A percentile compares a stretch with the other conserved stretches of the same genome.
These are phyloP conservation scores for Phaeodactylum tricornutum DNA, from an alignment of 108 stramenopile genomes.

Conservation along the genomic window DNA sequence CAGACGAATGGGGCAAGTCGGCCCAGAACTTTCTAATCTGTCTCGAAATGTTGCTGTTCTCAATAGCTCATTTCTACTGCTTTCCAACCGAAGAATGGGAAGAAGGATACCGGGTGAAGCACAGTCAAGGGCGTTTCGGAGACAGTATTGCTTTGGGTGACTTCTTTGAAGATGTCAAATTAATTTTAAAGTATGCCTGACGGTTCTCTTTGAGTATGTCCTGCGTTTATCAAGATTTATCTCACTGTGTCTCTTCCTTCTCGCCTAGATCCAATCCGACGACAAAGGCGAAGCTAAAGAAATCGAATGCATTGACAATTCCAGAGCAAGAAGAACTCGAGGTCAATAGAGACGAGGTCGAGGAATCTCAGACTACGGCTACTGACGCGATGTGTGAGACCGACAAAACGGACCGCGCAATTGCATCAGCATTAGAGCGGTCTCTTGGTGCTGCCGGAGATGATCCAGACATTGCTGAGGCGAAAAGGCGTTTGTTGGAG, in stretches of 20 bases:
- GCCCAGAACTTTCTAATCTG: conserved; percentile 91
- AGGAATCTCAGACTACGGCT: too few species aligned
- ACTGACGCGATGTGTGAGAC: too few species aligned
- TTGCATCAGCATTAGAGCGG: conserved; percentile 3
- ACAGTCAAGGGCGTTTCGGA: conserved; percentile 55
- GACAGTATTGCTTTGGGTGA: conserved; percentile 80
- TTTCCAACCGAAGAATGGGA: conserved; percentile 91
- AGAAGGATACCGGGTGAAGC: conserved; percentile 59
- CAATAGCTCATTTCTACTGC: conserved; percentile 87
- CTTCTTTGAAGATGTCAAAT: conserved; percentile 74
- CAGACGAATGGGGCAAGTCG: conserved; percentile 62
- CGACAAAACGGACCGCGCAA: background rate
- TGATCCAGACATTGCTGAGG: conserved; percentile 8
- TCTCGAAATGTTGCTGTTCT: conserved; percentile 87
- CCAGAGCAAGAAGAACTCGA: too few species aligned
- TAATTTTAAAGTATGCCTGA: conserved; percentile 15
- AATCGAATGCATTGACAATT: too few species aligned
- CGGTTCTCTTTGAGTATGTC: background rate
- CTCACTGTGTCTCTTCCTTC: too few species aligned
- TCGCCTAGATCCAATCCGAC: too few species aligned
- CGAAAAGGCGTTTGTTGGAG: conserved; percentile 5
- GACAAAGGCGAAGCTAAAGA: too few species aligned
- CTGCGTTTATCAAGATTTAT: background rate
- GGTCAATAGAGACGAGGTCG: too few species aligned
- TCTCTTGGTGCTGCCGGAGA: conserved; percentile 4